Conservation (phyloP, 768 basidiomycete species). For the Mycena chlorophos region DNA sequence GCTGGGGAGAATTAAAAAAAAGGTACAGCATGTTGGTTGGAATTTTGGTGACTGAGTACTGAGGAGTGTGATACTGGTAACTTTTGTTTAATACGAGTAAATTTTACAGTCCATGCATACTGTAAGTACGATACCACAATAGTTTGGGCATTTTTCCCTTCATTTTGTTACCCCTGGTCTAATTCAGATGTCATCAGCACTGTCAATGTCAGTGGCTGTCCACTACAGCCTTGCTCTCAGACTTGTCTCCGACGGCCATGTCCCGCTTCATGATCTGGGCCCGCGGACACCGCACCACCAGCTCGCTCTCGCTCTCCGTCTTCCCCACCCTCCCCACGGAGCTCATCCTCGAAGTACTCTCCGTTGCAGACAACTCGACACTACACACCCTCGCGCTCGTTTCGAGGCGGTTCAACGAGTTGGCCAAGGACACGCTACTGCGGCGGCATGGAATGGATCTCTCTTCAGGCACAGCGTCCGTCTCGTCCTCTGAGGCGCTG, state of each 20-base stretch:
- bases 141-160: too few relatives aligned
- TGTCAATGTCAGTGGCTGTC: too few relatives aligned
- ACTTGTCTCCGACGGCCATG: too few relatives aligned
- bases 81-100: too few relatives aligned
- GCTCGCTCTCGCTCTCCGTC: neutral
- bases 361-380: slow-evolving; percentile 7
- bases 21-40: too few relatives aligned
- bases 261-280: slow-evolving; percentile 3
- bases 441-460: slow-evolving; percentile 1
- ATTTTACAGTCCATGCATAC: too few relatives aligned
- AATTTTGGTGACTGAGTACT: too few relatives aligned
- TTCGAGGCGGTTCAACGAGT: slow-evolving; percentile 9
- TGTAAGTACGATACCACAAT: too few relatives aligned
- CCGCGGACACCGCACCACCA: neutral
- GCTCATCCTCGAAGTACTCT: slow-evolving; percentile 6
- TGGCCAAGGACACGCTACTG: slow-evolving; percentile 5
- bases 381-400: slow-evolving; percentile 8
- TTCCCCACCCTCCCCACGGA: slow-evolving; percentile 8
- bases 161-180: too few relatives aligned
- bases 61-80: too few relatives aligned
- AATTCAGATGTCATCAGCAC: too few relatives aligned
- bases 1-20: neutral
- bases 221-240: too few relatives aligned
- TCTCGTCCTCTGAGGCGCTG: slow-evolving; percentile 9
- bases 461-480: neutral